These are phyloP conservation scores for Ceratobasidium sp. DNA, from an alignment of 1,284 basidiomycete genomes.

Conservation along the genomic window DNA sequence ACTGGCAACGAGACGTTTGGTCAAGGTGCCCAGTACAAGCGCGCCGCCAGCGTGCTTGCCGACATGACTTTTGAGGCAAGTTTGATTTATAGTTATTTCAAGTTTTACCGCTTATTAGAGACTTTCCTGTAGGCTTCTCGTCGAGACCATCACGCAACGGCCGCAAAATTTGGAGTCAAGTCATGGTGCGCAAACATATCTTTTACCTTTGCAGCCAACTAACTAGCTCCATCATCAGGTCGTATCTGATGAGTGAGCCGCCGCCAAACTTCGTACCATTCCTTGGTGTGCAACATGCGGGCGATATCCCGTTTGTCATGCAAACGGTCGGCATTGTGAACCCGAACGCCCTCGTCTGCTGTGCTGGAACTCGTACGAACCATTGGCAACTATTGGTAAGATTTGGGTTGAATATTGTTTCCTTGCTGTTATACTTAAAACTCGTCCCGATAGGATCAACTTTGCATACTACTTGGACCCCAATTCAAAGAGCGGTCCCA, in stretches of 20 bases:
- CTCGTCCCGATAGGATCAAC: constrained; percentile 12
- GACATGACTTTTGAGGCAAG: constrained; percentile 33
- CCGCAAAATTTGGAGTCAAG: constrained; percentile 29
- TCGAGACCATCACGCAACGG: constrained; percentile 24
- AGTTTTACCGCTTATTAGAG: neutral
- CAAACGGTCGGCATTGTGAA: neutral
- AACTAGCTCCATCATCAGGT: neutral
- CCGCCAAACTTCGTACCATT: neutral
- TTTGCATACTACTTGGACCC: constrained; percentile 42
- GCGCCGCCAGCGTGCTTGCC: constrained; percentile 25
- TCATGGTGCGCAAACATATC: constrained; percentile 23
- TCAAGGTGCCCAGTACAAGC: constrained; percentile 37
- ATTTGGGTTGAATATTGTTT: neutral
- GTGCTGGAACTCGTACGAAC: constrained; percentile 14
- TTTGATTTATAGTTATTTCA: neutral
- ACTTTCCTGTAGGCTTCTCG: neutral
- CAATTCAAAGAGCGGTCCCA: neutral
- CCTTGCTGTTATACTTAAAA: neutral
- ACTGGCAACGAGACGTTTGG: constrained; percentile 32
- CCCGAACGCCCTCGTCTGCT: constrained; percentile 8
- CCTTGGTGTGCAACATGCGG: constrained; percentile 12
- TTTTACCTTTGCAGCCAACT: neutral
- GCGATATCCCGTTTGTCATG: constrained; percentile 1
- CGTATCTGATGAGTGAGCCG: constrained; percentile 19
- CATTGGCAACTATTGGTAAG: constrained; percentile 39